A percentile compares a stretch with the other conserved stretches of the same genome.
These are phyloP conservation scores for Didymella sp. DNA, from an alignment of 2,329 filamentous ascomycete genomes.

Conservation along the genomic window DNA sequence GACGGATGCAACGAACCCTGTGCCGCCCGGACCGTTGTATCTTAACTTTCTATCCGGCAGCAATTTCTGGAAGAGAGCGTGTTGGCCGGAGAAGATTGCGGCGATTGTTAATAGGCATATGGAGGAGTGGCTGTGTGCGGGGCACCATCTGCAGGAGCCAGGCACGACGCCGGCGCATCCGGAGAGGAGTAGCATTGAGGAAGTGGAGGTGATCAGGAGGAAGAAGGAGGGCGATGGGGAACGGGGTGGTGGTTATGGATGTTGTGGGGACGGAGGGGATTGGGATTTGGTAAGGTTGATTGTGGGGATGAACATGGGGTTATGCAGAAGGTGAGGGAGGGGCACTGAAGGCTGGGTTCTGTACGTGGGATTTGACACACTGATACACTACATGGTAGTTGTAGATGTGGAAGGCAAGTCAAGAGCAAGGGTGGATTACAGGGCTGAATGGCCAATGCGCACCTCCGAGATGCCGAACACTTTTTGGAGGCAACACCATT, in stretches of 20 bases:
- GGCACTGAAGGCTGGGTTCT: not conserved
- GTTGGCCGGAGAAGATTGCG: constrained; percentile 94
- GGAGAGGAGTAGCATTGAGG: constrained; percentile 23
- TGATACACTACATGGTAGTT: not conserved
- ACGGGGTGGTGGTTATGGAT: constrained; percentile 90
- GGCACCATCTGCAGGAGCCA: constrained; percentile 52
- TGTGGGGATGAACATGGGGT: constrained; percentile 85
- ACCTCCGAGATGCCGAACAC: constrained; percentile 22
- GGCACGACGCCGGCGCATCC: constrained; percentile 13
- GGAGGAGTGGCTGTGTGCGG: constrained; percentile 64
- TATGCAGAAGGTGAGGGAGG: constrained; percentile 18
- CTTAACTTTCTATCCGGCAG: constrained; percentile 90
- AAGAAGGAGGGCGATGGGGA: constrained; percentile 66
- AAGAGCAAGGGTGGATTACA: no score
- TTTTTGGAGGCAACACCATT: constrained; percentile 21
- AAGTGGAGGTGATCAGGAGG: constrained; percentile 54
- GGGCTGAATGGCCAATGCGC: constrained; percentile 19
- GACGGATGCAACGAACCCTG: constrained; percentile 49
- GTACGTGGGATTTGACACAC: not conserved
- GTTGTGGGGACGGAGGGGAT: constrained; percentile 85
- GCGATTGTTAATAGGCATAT: constrained; percentile 82
- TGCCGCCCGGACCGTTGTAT: constrained; percentile 70
- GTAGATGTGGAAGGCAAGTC: not conserved
- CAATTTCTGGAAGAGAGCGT: constrained; percentile 91
- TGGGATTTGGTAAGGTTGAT: constrained; percentile 91